Base-by-base conservation (phyloP, 2,329 filamentous ascomycete species). In the Lomentospora prolificans region DNA sequence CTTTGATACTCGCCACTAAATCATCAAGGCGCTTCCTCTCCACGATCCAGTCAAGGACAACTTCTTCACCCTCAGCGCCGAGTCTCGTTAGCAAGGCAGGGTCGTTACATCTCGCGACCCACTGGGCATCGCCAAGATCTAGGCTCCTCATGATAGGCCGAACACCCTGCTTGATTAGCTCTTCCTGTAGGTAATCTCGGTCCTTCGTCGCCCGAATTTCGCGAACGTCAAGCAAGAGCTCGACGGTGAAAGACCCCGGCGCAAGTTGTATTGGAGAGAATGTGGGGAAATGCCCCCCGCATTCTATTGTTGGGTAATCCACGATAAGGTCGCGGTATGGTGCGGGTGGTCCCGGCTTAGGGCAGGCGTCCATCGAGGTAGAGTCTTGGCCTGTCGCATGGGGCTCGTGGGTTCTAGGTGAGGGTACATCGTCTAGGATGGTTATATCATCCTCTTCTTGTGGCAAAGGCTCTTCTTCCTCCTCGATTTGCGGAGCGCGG, bases 1-100 rank as follows among this genome's bases (percentile, higher is more conserved):
- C 89, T 67, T 87, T 90, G 70, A 94, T 89, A 59, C 86, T 90
- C 53, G 78, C 74, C n/a, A 92, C 78, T 50, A 94, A 72, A 66
- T 94, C 89, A 64, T 92, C 88, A 0, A 91, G 77, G 7, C 89
- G 78, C 66, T 94, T 94, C 58, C 89, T 79, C 69, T 94, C 89
- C 1, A 90, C 79, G 48, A 94, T 88, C 76, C 85, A 89, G 67
- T 92, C 88, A 3, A 94, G 74, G 50, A 90, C 81, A 10, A 92
- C 70, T 66, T 91, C 87, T 57, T 82, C 78, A 14, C 85, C 82
- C 63, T 85, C 80, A 2, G 74, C 72, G 10, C 85, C 85, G 53
- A 79, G 71, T 3, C 72, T 73, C 2, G 75, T 63, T 4, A 89
- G 74, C 27, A 82, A 73, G 8, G 68, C 68, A 0, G 81, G 71